phyloP scores from a whole-genome alignment of 2,329 filamentous ascomycete genomes.

The Corynespora cassiicola region DNA sequence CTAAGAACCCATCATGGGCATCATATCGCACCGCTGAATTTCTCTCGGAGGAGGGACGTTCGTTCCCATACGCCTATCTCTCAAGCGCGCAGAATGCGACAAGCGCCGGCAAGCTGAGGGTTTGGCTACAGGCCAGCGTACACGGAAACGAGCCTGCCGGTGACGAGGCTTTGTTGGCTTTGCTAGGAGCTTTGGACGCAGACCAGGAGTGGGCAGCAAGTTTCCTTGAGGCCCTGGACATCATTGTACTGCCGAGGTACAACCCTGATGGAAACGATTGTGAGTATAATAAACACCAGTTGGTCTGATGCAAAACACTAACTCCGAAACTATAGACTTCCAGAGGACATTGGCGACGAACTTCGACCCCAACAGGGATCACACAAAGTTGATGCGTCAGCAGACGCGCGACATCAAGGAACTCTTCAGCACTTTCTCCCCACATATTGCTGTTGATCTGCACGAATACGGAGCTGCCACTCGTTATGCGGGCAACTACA shows the following conservation, averaged over 20 bases:
- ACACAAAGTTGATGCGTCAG: slow-evolving; percentile 42
- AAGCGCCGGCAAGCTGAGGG: slow-evolving; percentile 32
- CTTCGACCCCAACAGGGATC: slow-evolving; percentile 46
- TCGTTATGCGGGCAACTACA: slow-evolving; percentile 34
- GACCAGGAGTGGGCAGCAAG: slow-evolving; percentile 37
- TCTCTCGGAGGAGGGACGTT: slow-evolving; percentile 39
- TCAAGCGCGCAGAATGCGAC: slow-evolving; percentile 21
- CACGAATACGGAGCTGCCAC: slow-evolving; percentile 42
- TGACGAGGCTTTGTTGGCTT: slow-evolving; percentile 42
- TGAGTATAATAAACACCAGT: background rate
- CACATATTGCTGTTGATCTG: slow-evolving; percentile 45
- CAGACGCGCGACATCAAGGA: slow-evolving; percentile 44
- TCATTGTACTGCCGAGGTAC: slow-evolving; percentile 43
- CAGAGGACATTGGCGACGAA: slow-evolving; percentile 44
- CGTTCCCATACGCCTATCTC: slow-evolving; percentile 40
- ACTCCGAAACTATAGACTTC: slow-evolving; percentile 27
- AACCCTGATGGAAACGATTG: slow-evolving; percentile 45
- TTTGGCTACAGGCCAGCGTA: slow-evolving; percentile 46
- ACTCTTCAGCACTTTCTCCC: slow-evolving; percentile 36
- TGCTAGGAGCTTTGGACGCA: slow-evolving; percentile 43
- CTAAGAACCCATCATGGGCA: slow-evolving; percentile 40
- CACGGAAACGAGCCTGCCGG: slow-evolving; percentile 49
- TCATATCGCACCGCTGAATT: slow-evolving; percentile 33
- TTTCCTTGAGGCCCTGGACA: slow-evolving; percentile 41
- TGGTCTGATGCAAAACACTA: background rate